Percentiles rank a stretch among this genome's conserved stretches.
These are phyloP conservation scores for Sarocladiaceae sp. DNA, from an alignment of 2,329 filamentous ascomycete species.

Conservation along the genomic window DNA sequence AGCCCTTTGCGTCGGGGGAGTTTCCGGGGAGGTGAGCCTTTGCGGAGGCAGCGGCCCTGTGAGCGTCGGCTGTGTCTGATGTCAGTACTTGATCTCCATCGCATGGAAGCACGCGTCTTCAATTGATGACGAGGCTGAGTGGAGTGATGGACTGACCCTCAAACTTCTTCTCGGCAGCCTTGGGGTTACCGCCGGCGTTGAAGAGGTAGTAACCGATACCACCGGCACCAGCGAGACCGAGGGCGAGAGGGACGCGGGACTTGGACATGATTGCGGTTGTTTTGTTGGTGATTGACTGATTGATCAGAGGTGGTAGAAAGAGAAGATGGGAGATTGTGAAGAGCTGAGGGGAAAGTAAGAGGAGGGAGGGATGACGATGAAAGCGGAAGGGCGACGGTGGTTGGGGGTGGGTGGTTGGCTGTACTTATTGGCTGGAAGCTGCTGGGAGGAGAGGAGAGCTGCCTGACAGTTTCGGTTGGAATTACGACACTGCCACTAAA, in stretches of 20 bases:
- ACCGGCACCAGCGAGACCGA: conserved; percentile 59
- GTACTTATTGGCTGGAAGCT: conserved; percentile 9
- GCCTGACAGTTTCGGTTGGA: too few relatives aligned
- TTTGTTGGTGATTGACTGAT: not conserved
- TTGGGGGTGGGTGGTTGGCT: too few relatives aligned
- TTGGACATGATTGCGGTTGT: conserved; percentile 35
- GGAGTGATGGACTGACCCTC: conserved; percentile 61
- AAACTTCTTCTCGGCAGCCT: conserved; percentile 77
- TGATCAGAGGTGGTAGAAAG: not conserved
- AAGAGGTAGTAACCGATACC: conserved; percentile 89
- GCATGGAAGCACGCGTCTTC: not conserved
- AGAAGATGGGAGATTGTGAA: not conserved
- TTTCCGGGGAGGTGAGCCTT: conserved; percentile 59
- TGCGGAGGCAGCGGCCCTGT: conserved; percentile 59
- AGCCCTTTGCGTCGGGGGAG: conserved; percentile 49
- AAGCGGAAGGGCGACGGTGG: conserved; percentile 4
- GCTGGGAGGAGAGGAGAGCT: too few relatives aligned
- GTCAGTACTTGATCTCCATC: not conserved
- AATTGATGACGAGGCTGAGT: not conserved
- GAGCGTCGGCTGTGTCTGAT: conserved; percentile 60
- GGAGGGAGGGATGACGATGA: not conserved
- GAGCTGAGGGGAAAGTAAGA: not conserved
- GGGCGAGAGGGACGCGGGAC: conserved; percentile 39
- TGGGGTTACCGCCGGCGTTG: conserved; percentile 71
- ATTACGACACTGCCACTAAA: too few relatives aligned